Conservation (phyloP, 441 rosid species). For the Jatropha multifida region DNA sequence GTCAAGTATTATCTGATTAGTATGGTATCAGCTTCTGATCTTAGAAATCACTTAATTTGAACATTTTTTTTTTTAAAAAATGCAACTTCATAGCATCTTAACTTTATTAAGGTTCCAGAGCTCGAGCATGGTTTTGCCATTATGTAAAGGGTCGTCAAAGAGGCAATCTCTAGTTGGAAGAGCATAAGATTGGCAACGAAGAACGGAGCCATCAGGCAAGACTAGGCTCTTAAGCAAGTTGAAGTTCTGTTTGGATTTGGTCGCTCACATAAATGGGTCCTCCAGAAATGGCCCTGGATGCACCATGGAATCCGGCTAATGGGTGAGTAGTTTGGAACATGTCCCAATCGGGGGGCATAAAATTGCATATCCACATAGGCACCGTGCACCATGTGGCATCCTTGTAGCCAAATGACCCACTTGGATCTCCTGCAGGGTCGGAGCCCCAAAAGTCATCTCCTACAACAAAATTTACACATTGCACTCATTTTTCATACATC, state of each 20-base stretch:
- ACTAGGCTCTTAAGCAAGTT: constrained; percentile 46
- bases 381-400: constrained; percentile 89
- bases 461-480: constrained; percentile 11
- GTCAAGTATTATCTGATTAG: too few relatives aligned
- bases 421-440: constrained; percentile 78
- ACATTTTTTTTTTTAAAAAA: too few relatives aligned
- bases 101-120: constrained; percentile 77
- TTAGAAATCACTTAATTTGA: too few relatives aligned
- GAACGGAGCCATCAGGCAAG: constrained; percentile 53
- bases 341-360: constrained; percentile 86
- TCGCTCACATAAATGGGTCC: constrained; percentile 73
- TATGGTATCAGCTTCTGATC: too few relatives aligned
- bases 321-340: constrained; percentile 83
- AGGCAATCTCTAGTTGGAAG: constrained; percentile 67
- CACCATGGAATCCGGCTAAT: constrained; percentile 70
- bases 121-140: constrained; percentile 72
- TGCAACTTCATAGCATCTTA: too few relatives aligned
- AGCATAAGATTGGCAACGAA: constrained; percentile 54
- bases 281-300: constrained; percentile 68
- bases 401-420: constrained; percentile 84
- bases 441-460: constrained; percentile 91
- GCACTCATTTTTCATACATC: too few relatives aligned
- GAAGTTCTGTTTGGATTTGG: constrained; percentile 57
- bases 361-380: constrained; percentile 89
- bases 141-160: constrained; percentile 62